Conservation (phyloP, 2,329 filamentous ascomycete species). For the Neoscytalidium dimidiatum region DNA sequence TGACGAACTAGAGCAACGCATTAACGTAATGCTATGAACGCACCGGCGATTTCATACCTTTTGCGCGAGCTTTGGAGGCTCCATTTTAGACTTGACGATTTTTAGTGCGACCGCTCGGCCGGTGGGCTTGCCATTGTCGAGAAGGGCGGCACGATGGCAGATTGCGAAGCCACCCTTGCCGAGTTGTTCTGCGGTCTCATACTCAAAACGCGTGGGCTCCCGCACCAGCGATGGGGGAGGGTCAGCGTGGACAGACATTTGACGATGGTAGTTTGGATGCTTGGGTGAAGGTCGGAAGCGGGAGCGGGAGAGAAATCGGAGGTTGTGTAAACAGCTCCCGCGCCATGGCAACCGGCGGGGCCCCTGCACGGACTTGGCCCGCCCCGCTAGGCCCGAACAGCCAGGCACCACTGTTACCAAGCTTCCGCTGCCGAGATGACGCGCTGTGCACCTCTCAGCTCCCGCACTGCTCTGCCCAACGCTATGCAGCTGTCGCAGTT, state of each 20-base stretch:
- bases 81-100: slow-evolving; percentile 81
- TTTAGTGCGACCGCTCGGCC: slow-evolving; percentile 74
- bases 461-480: neutral
- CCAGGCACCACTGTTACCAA: slow-evolving; percentile 5
- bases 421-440: slow-evolving; percentile 9
- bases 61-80: slow-evolving; percentile 76
- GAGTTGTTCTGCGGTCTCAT: slow-evolving; percentile 72
- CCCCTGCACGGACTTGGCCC: neutral
- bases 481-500: neutral
- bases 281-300: neutral
- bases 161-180: slow-evolving; percentile 84
- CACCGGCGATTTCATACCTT: slow-evolving; percentile 59
- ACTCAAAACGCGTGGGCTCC: slow-evolving; percentile 70
- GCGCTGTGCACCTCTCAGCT: slow-evolving; percentile 9
- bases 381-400: slow-evolving; percentile 8
- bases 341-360: slow-evolving; percentile 3
- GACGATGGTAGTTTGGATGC: slow-evolving; percentile 1
- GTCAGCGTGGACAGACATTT: slow-evolving; percentile 51
- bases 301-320: slow-evolving; percentile 14
- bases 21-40: slow-evolving; percentile 18
- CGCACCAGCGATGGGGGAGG: slow-evolving; percentile 59
- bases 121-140: slow-evolving; percentile 55
- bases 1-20: slow-evolving; percentile 58
- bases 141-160: slow-evolving; percentile 71
- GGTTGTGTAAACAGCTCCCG: neutral